Evolutionary conservation across 2,329 filamentous ascomycete species (phyloP).

Genomic region (Monilinia fructigena): DNA sequence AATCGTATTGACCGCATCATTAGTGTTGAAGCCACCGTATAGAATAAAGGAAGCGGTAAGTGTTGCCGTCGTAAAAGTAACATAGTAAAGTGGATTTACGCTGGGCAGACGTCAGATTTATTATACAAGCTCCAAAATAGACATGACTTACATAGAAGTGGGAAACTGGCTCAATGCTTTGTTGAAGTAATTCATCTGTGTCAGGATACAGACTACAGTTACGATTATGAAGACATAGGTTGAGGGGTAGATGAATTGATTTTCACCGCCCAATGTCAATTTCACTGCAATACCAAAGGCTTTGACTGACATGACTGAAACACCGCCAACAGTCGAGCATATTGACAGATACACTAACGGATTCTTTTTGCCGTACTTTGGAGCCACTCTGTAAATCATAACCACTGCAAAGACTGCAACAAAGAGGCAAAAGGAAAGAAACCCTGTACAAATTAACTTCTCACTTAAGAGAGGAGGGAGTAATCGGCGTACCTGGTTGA

Average conservation of each 20-base stretch:
- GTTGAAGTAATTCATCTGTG: slow-evolving; percentile 99
- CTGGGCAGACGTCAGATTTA: slow-evolving; percentile 42
- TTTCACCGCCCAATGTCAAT: slow-evolving; percentile 86
- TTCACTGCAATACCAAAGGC: slow-evolving; percentile 97
- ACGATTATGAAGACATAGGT: slow-evolving; percentile 98
- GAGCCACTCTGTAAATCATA: slow-evolving; percentile 96
- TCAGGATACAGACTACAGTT: slow-evolving; percentile 88
- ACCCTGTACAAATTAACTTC: slow-evolving; percentile 51
- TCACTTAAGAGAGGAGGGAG: not conserved
- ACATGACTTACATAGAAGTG: slow-evolving; percentile 79
- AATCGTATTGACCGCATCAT: slow-evolving; percentile 85
- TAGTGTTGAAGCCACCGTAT: slow-evolving; percentile 94
- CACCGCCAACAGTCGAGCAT: slow-evolving; percentile 92
- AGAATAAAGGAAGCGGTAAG: slow-evolving; percentile 94
- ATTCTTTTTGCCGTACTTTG: slow-evolving; percentile 88
- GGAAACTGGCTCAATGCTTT: slow-evolving; percentile 96
- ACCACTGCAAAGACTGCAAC: slow-evolving; percentile 81
- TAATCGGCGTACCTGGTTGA: slow-evolving; percentile 68
- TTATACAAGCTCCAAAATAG: not conserved
- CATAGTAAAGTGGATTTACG: slow-evolving; percentile 83
- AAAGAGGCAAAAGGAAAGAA: slow-evolving; percentile 78
- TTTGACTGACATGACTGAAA: slow-evolving; percentile 99
- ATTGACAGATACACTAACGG: slow-evolving; percentile 96
- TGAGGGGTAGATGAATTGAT: slow-evolving; percentile 91
- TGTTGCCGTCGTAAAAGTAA: slow-evolving; percentile 94